Conservation (phyloP, 2,329 filamentous ascomycete species). For the Aspergillus aculeatinus region DNA sequence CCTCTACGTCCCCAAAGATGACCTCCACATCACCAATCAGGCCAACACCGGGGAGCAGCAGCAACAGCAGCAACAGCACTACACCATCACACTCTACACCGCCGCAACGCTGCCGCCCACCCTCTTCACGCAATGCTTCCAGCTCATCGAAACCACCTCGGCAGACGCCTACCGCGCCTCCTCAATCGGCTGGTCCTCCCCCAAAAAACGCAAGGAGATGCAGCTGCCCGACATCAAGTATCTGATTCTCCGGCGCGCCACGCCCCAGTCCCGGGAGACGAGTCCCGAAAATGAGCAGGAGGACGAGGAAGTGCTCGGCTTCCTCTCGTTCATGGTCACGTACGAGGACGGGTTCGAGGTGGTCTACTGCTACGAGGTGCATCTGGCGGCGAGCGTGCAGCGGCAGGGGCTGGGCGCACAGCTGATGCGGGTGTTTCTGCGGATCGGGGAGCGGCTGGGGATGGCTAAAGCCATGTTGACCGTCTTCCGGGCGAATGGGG, state of each 20-base stretch:
- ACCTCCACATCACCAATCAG: slow-evolving; percentile 2
- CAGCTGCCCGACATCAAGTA: slow-evolving; percentile 58
- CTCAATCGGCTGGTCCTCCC: slow-evolving; percentile 54
- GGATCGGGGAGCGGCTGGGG: slow-evolving; percentile 47
- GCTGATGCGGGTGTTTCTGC: slow-evolving; percentile 52
- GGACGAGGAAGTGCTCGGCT: slow-evolving; percentile 29
- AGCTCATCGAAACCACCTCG: slow-evolving; percentile 57
- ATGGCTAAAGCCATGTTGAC: slow-evolving; percentile 61
- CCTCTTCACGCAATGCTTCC: slow-evolving; percentile 53
- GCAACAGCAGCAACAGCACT: slow-evolving; percentile 2
- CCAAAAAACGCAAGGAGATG: slow-evolving; percentile 59
- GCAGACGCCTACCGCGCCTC: slow-evolving; percentile 53
- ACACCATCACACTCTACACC: slow-evolving; percentile 33
- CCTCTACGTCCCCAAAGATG: slow-evolving; percentile 29
- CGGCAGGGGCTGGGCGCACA: slow-evolving; percentile 52
- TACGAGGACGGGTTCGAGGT: slow-evolving; percentile 57
- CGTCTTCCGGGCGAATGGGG: slow-evolving; percentile 54
- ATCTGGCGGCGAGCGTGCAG: slow-evolving; percentile 48
- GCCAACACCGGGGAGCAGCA: neutral
- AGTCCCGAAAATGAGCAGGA: neutral
- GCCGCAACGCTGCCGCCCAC: slow-evolving; percentile 36
- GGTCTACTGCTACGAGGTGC: slow-evolving; percentile 65
- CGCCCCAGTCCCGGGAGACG: neutral
- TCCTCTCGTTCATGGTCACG: slow-evolving; percentile 58
- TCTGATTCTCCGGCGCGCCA: slow-evolving; percentile 46